These are phyloP conservation scores for Vinca major DNA, from an alignment of 305 asterid species.

Conservation along the genomic window DNA sequence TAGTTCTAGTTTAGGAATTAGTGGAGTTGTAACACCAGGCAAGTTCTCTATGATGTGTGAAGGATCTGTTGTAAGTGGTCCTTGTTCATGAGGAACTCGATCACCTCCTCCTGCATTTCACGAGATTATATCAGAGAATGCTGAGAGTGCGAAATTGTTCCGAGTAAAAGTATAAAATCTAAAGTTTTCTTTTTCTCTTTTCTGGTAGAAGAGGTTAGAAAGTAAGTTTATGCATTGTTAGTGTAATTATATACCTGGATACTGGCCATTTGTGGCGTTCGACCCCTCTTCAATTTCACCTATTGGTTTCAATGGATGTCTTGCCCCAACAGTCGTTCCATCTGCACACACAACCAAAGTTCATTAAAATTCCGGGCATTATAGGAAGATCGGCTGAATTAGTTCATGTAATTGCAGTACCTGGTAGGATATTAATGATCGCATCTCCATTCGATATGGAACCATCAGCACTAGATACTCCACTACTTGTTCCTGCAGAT, in stretches of 20 bases:
- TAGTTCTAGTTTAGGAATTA: not conserved
- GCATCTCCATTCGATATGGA: not conserved
- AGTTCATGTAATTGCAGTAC: not conserved
- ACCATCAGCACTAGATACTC: not conserved
- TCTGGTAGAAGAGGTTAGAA: no score
- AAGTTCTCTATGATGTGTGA: not conserved
- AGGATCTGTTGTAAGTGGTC: slow-evolving; percentile 4
- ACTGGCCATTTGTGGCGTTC: not conserved
- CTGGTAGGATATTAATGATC: not conserved
- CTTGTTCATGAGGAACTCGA: slow-evolving; percentile 7
- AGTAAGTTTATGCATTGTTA: not conserved
- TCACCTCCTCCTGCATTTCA: slow-evolving; percentile 12
- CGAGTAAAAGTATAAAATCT: no score
- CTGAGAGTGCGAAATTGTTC: no score
- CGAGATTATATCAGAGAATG: slow-evolving; percentile 2
- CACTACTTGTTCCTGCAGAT: not conserved
- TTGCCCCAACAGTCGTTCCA: slow-evolving; percentile 10
- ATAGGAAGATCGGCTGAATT: not conserved
- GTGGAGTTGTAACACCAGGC: not conserved
- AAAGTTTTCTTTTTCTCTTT: no score
- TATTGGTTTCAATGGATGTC: not conserved
- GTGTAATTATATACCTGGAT: not conserved
- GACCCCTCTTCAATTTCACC: slow-evolving; percentile 9
- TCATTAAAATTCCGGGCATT: slow-evolving; percentile 2
- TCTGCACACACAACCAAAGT: not conserved